phyloP scores from a whole-genome alignment of 805 yeast species.

The Kodamaea jinghongensis region DNA sequence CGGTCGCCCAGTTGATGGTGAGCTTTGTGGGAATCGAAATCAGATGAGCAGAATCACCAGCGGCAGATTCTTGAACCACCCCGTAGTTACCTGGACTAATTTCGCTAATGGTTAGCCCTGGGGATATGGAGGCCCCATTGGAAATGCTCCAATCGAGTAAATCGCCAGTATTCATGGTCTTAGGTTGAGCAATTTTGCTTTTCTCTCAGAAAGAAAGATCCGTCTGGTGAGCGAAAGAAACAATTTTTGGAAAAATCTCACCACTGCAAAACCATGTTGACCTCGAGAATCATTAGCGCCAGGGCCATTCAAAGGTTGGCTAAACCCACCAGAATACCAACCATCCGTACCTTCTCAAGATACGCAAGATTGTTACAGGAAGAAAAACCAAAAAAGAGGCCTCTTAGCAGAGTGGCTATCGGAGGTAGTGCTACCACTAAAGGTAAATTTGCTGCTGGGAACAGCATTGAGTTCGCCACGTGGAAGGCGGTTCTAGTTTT shows the following conservation, averaged over 20 bases:
- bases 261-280: too few species aligned
- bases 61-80: slow-evolving; percentile 15
- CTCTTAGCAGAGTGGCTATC: slow-evolving; percentile 76
- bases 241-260: too few species aligned
- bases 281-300: too few species aligned
- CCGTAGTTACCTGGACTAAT: slow-evolving; percentile 24
- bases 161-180: slow-evolving; percentile 5
- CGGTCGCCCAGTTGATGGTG: slow-evolving; percentile 10
- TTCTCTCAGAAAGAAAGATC: too few species aligned
- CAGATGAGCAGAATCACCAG: slow-evolving; percentile 3
- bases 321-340: neutral
- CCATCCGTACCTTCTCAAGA: neutral
- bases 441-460: slow-evolving; percentile 35
- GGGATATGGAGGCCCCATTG: slow-evolving; percentile 29
- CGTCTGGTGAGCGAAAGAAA: too few species aligned
- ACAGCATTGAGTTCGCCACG: slow-evolving; percentile 67
- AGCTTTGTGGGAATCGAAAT: slow-evolving; percentile 11
- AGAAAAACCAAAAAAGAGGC: slow-evolving; percentile 42
- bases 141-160: slow-evolving; percentile 31
- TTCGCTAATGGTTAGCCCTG: slow-evolving; percentile 21
- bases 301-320: too few species aligned
- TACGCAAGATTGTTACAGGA: slow-evolving; percentile 1
- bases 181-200: too few species aligned
- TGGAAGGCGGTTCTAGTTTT: slow-evolving; percentile 81
- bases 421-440: slow-evolving; percentile 49